Evolutionary conservation across 352 stramenopile species (phyloP).

Genomic region (Phytophthora foliorum): DNA sequence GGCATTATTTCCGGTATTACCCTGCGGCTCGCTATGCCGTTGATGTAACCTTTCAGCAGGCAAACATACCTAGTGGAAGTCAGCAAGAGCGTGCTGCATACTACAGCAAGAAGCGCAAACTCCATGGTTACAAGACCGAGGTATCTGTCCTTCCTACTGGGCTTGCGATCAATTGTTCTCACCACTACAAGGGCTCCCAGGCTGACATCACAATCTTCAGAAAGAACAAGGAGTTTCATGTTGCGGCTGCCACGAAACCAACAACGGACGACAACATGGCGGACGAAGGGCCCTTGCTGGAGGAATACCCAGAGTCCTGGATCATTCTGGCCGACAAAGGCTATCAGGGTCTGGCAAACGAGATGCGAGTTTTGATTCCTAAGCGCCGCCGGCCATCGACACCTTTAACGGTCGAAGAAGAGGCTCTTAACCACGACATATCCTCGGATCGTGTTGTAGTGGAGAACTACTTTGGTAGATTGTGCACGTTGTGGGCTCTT

Average conservation of each 20-base stretch:
- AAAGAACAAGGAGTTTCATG: slow-evolving; percentile 1
- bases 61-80: neutral
- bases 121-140: neutral
- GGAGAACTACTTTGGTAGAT: neutral
- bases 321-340: neutral
- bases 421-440: slow-evolving; percentile 1
- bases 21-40: neutral
- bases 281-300: neutral
- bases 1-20: neutral
- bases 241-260: neutral
- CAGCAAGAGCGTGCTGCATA: slow-evolving; percentile 1
- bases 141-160: slow-evolving; percentile 4
- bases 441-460: slow-evolving; percentile 1
- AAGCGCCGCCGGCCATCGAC: neutral
- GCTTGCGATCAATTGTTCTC: neutral
- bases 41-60: neutral
- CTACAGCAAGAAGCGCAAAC: slow-evolving; percentile 3
- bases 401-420: neutral
- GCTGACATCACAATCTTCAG: neutral
- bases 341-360: neutral
- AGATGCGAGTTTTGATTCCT: neutral
- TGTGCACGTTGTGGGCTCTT: neutral
- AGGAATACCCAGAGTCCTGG: neutral
- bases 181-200: slow-evolving; percentile 1
- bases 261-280: neutral